Evolutionary conservation across 2,329 filamentous ascomycete species (phyloP).

Genomic region (Tolypocladium nubicola): DNA sequence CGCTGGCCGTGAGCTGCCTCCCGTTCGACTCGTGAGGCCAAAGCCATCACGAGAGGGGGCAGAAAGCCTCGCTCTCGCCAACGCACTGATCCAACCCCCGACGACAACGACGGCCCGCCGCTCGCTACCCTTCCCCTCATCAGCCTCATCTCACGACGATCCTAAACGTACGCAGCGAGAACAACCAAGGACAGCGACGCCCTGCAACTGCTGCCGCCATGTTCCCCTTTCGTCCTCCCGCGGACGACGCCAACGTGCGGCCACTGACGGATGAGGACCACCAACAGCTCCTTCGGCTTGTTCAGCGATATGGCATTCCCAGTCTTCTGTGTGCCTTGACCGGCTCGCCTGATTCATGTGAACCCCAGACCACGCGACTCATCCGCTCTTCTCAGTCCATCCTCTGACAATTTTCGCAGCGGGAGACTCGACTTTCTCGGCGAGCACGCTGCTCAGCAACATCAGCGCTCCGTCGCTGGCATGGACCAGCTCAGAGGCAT

Average conservation of each 20-base stretch:
- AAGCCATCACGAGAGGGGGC: background rate
- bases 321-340: slow-evolving; percentile 26
- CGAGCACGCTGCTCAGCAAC: slow-evolving; percentile 28
- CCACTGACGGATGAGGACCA: slow-evolving; percentile 28
- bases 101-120: background rate
- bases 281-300: slow-evolving; percentile 23
- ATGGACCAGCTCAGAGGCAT: slow-evolving; percentile 31
- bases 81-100: background rate
- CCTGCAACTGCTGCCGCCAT: slow-evolving; percentile 10
- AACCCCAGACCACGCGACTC: slow-evolving; percentile 11
- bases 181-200: background rate
- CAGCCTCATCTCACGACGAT: background rate
- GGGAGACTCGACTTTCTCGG: slow-evolving; percentile 28
- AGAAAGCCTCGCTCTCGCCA: background rate
- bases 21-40: background rate
- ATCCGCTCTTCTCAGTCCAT: background rate
- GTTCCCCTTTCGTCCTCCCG: slow-evolving; percentile 21
- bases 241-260: slow-evolving; percentile 23
- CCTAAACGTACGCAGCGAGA: background rate
- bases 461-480: slow-evolving; percentile 28
- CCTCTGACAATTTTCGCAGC: slow-evolving; percentile 13
- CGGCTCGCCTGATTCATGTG: slow-evolving; percentile 25
- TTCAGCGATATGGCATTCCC: slow-evolving; percentile 26
- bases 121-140: background rate
- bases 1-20: background rate